Conservation (phyloP, 2,329 filamentous ascomycete species). For the Geosmithia putterillii region DNA sequence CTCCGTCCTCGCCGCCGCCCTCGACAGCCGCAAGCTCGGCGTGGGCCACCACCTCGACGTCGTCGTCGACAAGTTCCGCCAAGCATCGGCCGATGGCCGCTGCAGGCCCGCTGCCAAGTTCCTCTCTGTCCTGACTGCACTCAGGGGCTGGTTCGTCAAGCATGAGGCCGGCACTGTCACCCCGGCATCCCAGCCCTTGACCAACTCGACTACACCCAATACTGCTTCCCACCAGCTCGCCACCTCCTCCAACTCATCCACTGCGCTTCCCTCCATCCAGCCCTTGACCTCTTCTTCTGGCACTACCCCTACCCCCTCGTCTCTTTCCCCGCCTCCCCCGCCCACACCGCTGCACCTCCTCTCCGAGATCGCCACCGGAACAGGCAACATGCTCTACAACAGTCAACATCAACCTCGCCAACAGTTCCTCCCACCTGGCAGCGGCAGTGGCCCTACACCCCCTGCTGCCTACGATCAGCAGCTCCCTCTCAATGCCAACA, state of each 20-base stretch:
- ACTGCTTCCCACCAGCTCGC: constrained; percentile 2
- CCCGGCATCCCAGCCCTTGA: background rate
- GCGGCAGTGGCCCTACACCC: constrained; percentile 5
- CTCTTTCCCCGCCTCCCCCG: constrained; percentile 10
- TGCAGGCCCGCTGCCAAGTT: constrained; percentile 60
- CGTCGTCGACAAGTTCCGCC: constrained; percentile 56
- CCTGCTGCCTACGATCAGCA: constrained; percentile 1
- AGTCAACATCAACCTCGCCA: constrained; percentile 12
- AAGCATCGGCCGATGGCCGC: constrained; percentile 48
- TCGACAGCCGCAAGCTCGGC: constrained; percentile 55
- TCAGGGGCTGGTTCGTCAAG: constrained; percentile 56
- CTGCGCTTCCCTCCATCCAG: too few species aligned
- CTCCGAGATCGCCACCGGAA: constrained; percentile 41
- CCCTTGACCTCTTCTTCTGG: too few species aligned
- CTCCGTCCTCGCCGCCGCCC: constrained; percentile 56
- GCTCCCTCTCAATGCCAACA: constrained; percentile 4
- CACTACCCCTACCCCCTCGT: too few species aligned
- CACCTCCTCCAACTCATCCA: constrained; percentile 3
- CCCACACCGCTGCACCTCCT: constrained; percentile 44
- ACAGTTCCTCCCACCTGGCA: constrained; percentile 17
- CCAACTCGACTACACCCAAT: background rate
- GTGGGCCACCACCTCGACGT: constrained; percentile 54
- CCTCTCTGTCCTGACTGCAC: constrained; percentile 55
- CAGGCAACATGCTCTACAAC: constrained; percentile 13
- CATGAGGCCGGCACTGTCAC: constrained; percentile 12